Percentiles rank a stretch among this genome's conserved stretches.
Evolutionary conservation across 148 eudicot genomes (phyloP).

Genomic region (Drosera capensis): DNA sequence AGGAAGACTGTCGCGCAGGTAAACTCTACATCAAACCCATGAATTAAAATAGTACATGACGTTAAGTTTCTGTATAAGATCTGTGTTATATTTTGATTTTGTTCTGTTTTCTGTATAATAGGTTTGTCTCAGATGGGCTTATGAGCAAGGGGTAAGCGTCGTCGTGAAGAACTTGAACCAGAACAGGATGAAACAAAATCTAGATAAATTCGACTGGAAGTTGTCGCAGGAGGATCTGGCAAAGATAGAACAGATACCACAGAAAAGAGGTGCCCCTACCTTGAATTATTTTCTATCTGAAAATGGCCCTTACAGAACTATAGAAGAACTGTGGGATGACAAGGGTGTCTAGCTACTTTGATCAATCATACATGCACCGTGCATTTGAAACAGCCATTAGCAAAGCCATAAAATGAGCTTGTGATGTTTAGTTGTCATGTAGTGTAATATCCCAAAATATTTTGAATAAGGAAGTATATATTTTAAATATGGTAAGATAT

Average conservation of each 20-base stretch:
- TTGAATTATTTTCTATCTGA: background rate
- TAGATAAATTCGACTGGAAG: slow-evolving; percentile 1
- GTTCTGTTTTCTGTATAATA: no score
- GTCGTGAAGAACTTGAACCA: slow-evolving; percentile 6
- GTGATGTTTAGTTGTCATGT: no score
- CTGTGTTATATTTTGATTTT: no score
- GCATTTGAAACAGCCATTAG: no score
- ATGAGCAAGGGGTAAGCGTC: slow-evolving; percentile 3
- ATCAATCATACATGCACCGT: no score
- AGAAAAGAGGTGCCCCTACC: background rate
- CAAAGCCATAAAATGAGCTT: no score
- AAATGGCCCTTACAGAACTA: background rate
- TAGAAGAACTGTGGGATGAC: background rate
- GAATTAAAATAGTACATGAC: no score
- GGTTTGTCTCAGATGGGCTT: slow-evolving; percentile 5
- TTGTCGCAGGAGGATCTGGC: background rate
- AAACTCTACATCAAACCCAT: no score
- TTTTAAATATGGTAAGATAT: no score
- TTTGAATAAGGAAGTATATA: no score
- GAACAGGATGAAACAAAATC: slow-evolving; percentile 1
- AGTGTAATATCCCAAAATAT: no score
- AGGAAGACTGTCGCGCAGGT: slow-evolving; percentile 9
- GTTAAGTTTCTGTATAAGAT: no score
- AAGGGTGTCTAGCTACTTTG: background rate
- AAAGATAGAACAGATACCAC: slow-evolving; percentile 1